A percentile compares a stretch with the other conserved stretches of the same genome.
phyloP scores from a whole-genome alignment of 371 early-diverging fungal genomes.

The Chytridium lagenaria region DNA sequence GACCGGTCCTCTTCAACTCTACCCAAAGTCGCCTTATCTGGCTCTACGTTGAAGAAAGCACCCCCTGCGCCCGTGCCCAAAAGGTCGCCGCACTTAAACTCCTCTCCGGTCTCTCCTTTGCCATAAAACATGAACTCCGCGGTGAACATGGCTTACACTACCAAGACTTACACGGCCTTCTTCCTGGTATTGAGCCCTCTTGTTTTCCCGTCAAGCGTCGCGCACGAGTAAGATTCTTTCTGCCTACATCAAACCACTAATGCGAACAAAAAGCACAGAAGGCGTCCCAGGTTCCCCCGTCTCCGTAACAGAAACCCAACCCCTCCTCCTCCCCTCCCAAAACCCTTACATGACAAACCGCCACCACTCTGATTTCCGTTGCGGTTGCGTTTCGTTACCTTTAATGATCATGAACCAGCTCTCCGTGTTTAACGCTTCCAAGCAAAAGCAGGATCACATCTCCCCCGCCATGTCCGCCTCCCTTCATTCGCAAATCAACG shows the following conservation, averaged over 20 bases:
- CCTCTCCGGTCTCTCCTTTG: conserved; percentile 25
- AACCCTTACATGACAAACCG: background rate
- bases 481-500: background rate
- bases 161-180: conserved; percentile 25
- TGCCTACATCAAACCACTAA: background rate
- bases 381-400: conserved; percentile 31
- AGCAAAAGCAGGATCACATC: conserved; percentile 19
- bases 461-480: conserved; percentile 15
- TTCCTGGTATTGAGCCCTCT: conserved; percentile 14
- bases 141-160: conserved; percentile 27
- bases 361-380: conserved; percentile 24
- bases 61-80: background rate
- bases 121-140: conserved; percentile 32
- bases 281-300: background rate
- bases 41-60: conserved; percentile 11
- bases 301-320: background rate
- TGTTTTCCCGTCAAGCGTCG: background rate
- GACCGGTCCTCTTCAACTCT: too few species aligned
- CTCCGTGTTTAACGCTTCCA: conserved; percentile 15
- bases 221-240: background rate
- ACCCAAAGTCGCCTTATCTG: too few species aligned
- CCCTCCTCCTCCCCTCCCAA: background rate
- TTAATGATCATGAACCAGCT: conserved; percentile 24
- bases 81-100: conserved; percentile 25
- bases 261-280: background rate